Evolutionary conservation across 257 asterid species (phyloP), one percentile per base, ranked within the genome.

Genomic region (Hygrophila difformis): DNA sequence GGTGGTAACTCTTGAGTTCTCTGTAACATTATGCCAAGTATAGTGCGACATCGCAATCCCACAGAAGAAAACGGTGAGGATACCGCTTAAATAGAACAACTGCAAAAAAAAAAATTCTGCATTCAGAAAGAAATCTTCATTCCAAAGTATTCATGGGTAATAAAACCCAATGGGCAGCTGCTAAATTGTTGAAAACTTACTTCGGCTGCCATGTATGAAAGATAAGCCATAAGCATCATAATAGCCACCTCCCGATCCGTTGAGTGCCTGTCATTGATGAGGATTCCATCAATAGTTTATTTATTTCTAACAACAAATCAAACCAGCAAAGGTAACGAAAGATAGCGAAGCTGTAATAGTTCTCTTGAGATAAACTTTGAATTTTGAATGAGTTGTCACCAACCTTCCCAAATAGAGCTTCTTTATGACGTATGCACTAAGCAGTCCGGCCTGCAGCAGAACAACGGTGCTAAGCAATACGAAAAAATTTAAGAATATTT

Each of bases 161-260:
- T 44, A 13, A 12, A 39, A 36, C 28, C 28, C 38, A 39, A 52
- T 19, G n/a, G 36, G 18, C 8, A 5, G 43, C 28, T 36, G 16
- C 39, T 28, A 31, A 55, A 44, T 36, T 15, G 22, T n/a, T n/a
- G n/a, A 53, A 50, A 29, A 55, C 79, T 43, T 70, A 77, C 93
- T 62, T 80, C 87, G 1, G 93, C 93, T 41, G 70, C 42, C 74
- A 80, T 67, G 45, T 77, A 80, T 24, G 93, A 80, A 40, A 80
- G 71, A 80, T n/a, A n/a, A n/a, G n/a, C n/a, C n/a, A n/a, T n/a
- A n/a, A n/a, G n/a, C n/a, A n/a, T n/a, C n/a, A n/a, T 74, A 51
- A 80, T 64, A 9, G 93, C 87, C 44, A 80, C 87, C 71, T 80
- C 93, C 23, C 87, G 82, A 49, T 80, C 93, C n/a, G 93, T 80